A percentile compares a stretch with the other conserved stretches of the same genome.
Evolutionary conservation across 2,329 filamentous ascomycete species (phyloP).

Genomic region (Nectriaceae sp.): DNA sequence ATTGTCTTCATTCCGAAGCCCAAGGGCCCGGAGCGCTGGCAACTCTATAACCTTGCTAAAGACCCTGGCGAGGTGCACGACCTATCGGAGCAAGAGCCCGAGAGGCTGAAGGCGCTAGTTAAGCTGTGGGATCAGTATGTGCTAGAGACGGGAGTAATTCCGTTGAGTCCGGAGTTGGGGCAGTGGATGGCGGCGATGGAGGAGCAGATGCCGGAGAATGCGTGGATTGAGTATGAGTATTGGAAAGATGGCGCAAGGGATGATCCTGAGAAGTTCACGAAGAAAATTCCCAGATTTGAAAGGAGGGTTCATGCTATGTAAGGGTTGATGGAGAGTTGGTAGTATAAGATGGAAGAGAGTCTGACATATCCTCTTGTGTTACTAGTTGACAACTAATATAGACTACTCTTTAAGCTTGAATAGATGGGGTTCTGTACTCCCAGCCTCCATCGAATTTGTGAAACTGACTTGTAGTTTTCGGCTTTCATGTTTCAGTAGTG

Average conservation of each 20-base stretch:
- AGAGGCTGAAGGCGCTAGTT: conserved; percentile 49
- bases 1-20: conserved; percentile 58
- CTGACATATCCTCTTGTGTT: background rate
- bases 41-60: conserved; percentile 54
- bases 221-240: conserved; percentile 68
- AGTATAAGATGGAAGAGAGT: background rate
- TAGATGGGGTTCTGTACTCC: background rate
- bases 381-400: no score
- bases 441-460: background rate
- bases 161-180: conserved; percentile 50
- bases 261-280: conserved; percentile 42
- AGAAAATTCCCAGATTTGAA: conserved; percentile 19
- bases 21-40: conserved; percentile 51
- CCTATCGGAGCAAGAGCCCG: conserved; percentile 40
- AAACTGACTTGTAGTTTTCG: background rate
- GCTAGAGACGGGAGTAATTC: conserved; percentile 19
- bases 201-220: conserved; percentile 66
- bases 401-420: no score
- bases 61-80: conserved; percentile 55
- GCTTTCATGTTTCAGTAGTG: background rate
- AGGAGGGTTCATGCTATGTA: conserved; percentile 11
- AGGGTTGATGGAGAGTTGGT: background rate
- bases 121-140: conserved; percentile 60
- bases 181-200: conserved; percentile 61
- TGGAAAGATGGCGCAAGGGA: conserved; percentile 51